Evolutionary conservation across 257 asterid genomes (phyloP), one percentile per base, ranked within the genome.

Genomic region (Gardenia jasminoides): DNA sequence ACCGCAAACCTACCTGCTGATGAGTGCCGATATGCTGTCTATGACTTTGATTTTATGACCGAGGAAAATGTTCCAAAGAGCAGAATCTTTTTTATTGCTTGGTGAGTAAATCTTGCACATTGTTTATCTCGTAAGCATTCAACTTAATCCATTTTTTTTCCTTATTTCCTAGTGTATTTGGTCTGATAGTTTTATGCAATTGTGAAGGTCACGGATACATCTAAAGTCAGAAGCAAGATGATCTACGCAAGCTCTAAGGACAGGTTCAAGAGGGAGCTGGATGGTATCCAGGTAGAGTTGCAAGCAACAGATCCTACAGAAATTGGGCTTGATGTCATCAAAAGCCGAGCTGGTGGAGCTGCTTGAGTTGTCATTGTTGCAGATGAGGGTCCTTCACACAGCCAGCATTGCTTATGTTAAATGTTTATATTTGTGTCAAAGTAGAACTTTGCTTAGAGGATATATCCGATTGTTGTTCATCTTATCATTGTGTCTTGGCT

Each of bases 241-340:
- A 84, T 84, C 78, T 84, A 84, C 67, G 87, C 87, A 24, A 84
- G 87, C 78, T 81, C 87, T 71, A 84, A 84, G 78, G 87, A 84
- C 83, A 84, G 85, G 85, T 84, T 84, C 87, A 81, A 84, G 85
- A 81, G 87, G 80, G 85, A 84, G 70, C 84, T 84, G 33, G 87
- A 84, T 20, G 87, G 87, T 8, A 72, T 84, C 75, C 87, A 84
- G 79, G 74, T 84, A 47, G 87, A 84, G 83, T 79, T 84, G 84
- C 87, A 84, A 84, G 87, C 87, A 28, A 84, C 87, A 20, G 87
- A 84, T 78, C 83, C 87, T 67, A 81, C 87, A 12, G 87, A 84
- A 78, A 81, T 84, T 77, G 85, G 85, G 58, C 85, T 84, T 36
- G 87, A 84, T 72, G 87, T 84, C 36, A 75, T 84, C 76, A 78